A percentile compares a stretch with the other conserved stretches of the same genome.
phyloP scores from a whole-genome alignment of 345 rosid genomes.

The Gossypium rotundifolium region DNA sequence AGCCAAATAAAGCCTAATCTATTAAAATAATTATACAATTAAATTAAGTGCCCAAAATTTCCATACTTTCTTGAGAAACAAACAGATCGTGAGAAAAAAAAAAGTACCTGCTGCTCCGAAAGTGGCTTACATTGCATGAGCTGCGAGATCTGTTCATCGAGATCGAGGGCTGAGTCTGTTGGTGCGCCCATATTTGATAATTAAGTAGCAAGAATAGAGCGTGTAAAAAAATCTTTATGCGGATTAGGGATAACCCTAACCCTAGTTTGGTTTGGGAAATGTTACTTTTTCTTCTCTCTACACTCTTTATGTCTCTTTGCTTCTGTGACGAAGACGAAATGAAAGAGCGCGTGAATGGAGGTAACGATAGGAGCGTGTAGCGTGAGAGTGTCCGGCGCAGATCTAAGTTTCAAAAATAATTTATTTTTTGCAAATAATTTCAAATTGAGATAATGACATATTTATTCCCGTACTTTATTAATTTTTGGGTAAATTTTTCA shows the following conservation, averaged over 20 bases:
- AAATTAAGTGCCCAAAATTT: not conserved
- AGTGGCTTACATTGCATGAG: conserved; percentile 93
- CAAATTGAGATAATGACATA: too few relatives aligned
- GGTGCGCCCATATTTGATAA: conserved; percentile 55
- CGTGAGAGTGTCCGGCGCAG: not conserved
- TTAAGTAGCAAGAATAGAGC: conserved; percentile 16
- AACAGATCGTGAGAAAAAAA: not conserved
- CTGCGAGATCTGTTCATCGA: conserved; percentile 82
- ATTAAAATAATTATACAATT: not conserved
- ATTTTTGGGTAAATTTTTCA: too few relatives aligned
- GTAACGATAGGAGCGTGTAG: not conserved
- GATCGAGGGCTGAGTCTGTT: conserved; percentile 49
- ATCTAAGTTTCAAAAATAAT: not conserved
- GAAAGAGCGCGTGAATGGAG: not conserved
- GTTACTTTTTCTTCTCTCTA: not conserved
- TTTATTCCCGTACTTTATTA: too few relatives aligned
- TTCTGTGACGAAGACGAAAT: not conserved
- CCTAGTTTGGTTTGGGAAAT: conserved; percentile 30
- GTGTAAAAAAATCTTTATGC: conserved; percentile 14
- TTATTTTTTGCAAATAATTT: too few relatives aligned
- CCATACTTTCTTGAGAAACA: not conserved
- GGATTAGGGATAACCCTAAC: conserved; percentile 60
- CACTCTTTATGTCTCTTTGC: not conserved
- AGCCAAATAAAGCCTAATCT: not conserved
- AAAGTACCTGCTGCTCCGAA: conserved; percentile 68